Evolutionary conservation across 495 filamentous ascomycete genomes (phyloP).

Genomic region (Podospora pseudopauciseta): DNA sequence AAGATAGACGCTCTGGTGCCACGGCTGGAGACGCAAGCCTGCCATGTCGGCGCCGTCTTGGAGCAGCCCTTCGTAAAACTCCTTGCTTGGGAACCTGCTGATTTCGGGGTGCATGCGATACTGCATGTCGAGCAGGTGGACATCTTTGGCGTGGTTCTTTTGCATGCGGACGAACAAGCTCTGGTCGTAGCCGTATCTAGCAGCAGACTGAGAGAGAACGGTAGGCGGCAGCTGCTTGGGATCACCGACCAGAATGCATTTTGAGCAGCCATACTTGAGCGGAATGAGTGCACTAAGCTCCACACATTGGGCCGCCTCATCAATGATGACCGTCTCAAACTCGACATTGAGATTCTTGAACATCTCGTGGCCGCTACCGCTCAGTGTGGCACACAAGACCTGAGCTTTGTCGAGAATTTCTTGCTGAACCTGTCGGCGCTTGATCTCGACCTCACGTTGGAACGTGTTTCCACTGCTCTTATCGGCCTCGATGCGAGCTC

Average conservation of each 20-base stretch:
- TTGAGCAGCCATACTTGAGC: constrained; percentile 93
- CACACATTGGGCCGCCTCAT: constrained; percentile 97
- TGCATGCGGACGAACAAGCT: constrained; percentile 98
- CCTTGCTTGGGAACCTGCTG: constrained; percentile 77
- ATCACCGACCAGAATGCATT: constrained; percentile 96
- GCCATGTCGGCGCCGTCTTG: constrained; percentile 82
- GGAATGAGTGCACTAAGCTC: constrained; percentile 96
- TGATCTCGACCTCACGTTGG: constrained; percentile 77
- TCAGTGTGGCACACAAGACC: constrained; percentile 92
- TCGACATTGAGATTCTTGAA: constrained; percentile 91
- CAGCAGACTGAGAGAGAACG: constrained; percentile 88
- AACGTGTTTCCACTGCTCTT: constrained; percentile 77
- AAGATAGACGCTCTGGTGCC: constrained; percentile 78
- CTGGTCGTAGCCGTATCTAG: constrained; percentile 92
- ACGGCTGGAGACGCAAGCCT: constrained; percentile 66
- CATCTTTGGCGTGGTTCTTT: constrained; percentile 76
- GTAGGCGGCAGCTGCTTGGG: constrained; percentile 96
- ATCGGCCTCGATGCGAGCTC: constrained; percentile 75
- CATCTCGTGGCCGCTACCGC: constrained; percentile 95
- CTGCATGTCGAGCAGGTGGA: constrained; percentile 93
- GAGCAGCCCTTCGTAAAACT: constrained; percentile 87
- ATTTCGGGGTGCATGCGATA: constrained; percentile 99
- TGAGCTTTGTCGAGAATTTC: constrained; percentile 85
- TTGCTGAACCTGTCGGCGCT: constrained; percentile 79
- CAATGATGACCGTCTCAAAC: constrained; percentile 97